phyloP scores from a whole-genome alignment of 2,329 filamentous ascomycete species.

The Claviceps purpurea region DNA sequence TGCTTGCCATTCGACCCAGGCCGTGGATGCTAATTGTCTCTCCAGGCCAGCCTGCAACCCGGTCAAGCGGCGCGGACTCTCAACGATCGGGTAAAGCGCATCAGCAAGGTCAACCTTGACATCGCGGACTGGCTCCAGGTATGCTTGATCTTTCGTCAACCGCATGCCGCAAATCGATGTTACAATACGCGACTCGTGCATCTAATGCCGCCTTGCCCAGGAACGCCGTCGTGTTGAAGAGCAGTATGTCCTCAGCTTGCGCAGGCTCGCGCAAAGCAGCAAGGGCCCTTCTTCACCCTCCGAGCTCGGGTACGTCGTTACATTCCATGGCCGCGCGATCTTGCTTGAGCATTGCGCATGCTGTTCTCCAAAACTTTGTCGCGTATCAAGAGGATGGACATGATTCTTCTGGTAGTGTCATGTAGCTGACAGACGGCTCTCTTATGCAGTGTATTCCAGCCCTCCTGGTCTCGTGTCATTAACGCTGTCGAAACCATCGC shows the following conservation, averaged over 20 bases:
- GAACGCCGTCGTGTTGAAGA: slow-evolving; percentile 90
- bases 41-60: slow-evolving; percentile 67
- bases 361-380: background rate
- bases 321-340: background rate
- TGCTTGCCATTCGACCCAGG: background rate
- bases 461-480: slow-evolving; percentile 81
- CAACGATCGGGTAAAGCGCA: slow-evolving; percentile 76
- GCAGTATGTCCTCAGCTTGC: slow-evolving; percentile 68
- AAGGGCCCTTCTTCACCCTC: slow-evolving; percentile 61
- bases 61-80: slow-evolving; percentile 68
- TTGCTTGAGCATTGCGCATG: too few species aligned
- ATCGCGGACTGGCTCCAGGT: slow-evolving; percentile 97
- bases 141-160: slow-evolving; percentile 17
- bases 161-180: background rate
- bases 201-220: slow-evolving; percentile 29
- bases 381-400: background rate
- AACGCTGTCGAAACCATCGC: slow-evolving; percentile 69
- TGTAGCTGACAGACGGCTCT: slow-evolving; percentile 5
- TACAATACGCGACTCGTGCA: background rate
- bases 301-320: slow-evolving; percentile 67
- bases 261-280: slow-evolving; percentile 64
- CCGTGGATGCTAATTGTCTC: background rate
- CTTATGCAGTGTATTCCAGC: slow-evolving; percentile 62
- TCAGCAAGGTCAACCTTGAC: slow-evolving; percentile 73
- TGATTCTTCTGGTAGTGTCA: background rate